Percentiles rank a stretch among this genome's conserved stretches.
These are phyloP conservation scores for Pyrenophora tritici-repentis DNA, from an alignment of 2,329 filamentous ascomycete species.

Conservation along the genomic window DNA sequence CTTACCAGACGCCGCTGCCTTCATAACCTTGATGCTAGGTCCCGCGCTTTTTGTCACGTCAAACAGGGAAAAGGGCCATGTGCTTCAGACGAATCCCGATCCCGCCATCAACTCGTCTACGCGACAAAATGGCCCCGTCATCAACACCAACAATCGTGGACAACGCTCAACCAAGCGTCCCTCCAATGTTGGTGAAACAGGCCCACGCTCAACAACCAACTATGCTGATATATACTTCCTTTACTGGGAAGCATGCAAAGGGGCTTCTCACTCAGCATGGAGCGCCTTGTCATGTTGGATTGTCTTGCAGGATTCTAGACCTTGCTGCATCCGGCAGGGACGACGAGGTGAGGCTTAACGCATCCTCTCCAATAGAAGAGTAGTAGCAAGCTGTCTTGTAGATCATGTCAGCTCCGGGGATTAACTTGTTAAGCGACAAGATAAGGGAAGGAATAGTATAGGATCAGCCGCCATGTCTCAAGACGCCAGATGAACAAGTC, in stretches of 20 bases:
- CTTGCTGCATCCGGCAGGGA: too few relatives aligned
- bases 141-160: neutral
- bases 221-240: neutral
- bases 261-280: neutral
- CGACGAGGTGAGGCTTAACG: too few relatives aligned
- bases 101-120: slow-evolving; percentile 3
- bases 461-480: too few relatives aligned
- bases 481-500: too few relatives aligned
- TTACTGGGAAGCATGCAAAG: neutral
- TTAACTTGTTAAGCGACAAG: too few relatives aligned
- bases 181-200: neutral
- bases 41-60: neutral
- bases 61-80: slow-evolving; percentile 15
- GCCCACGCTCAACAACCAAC: neutral
- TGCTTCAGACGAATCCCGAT: slow-evolving; percentile 12
- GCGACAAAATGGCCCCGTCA: slow-evolving; percentile 1
- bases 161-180: slow-evolving; percentile 2
- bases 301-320: too few relatives aligned
- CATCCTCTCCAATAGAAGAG: too few relatives aligned
- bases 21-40: slow-evolving; percentile 2
- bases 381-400: too few relatives aligned
- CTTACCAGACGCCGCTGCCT: slow-evolving; percentile 10
- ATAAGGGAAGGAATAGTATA: too few relatives aligned
- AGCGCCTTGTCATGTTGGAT: neutral
- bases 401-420: too few relatives aligned